phyloP scores from a whole-genome alignment of 2,329 filamentous ascomycete genomes.

The Diaporthe ampelina region DNA sequence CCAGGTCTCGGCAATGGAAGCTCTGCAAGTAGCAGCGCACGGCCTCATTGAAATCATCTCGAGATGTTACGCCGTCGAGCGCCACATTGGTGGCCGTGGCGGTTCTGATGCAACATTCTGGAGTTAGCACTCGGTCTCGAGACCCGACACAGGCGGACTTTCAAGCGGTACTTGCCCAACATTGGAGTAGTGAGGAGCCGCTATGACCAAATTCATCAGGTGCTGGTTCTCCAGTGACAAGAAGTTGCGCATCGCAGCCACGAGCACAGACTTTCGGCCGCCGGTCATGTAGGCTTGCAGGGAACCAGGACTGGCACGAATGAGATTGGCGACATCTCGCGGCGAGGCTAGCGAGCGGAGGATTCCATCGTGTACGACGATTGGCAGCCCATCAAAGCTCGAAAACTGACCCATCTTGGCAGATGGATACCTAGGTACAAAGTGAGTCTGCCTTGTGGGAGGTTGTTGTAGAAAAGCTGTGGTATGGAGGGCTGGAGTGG shows the following conservation, averaged over 20 bases:
- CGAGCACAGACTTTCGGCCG: neutral
- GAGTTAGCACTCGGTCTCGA: neutral
- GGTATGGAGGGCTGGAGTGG: too few relatives aligned
- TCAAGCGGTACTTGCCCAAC: neutral
- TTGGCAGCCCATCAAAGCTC: neutral
- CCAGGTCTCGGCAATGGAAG: fast-evolving
- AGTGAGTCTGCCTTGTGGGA: too few relatives aligned
- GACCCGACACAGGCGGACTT: too few relatives aligned
- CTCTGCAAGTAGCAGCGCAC: neutral
- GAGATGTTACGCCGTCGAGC: neutral
- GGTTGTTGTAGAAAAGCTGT: too few relatives aligned
- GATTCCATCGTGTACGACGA: conserved; percentile 4
- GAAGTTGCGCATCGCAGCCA: neutral
- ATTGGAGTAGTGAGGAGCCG: neutral
- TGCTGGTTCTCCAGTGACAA: neutral
- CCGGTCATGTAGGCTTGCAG: neutral
- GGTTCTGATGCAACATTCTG: neutral
- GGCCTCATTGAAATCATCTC: neutral
- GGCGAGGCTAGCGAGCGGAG: neutral
- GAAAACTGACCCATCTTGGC: neutral
- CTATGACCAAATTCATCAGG: neutral
- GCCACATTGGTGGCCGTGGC: neutral
- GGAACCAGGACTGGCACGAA: conserved; percentile 6
- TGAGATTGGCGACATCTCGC: neutral
- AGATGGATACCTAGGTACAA: too few relatives aligned